Evolutionary conservation across 129 eudicot species (phyloP).

Genomic region (Erigeron canadensis): DNA sequence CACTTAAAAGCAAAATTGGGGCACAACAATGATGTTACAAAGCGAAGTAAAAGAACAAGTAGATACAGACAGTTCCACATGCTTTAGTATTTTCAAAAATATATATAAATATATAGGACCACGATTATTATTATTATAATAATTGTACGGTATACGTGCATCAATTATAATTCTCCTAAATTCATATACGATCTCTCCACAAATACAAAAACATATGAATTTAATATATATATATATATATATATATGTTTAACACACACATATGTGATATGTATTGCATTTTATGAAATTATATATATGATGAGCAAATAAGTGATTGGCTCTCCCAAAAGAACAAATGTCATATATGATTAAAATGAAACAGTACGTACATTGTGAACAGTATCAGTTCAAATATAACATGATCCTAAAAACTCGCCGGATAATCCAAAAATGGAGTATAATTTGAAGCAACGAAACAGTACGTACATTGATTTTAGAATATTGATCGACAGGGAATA

Average conservation of each 20-base stretch:
- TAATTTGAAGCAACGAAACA: too few relatives aligned
- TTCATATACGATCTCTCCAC: background rate
- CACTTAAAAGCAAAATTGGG: background rate
- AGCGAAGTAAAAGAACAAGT: constrained; percentile 25
- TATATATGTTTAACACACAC: background rate
- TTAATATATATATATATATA: background rate
- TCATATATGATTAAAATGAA: too few relatives aligned
- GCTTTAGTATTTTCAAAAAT: background rate
- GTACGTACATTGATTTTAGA: too few relatives aligned
- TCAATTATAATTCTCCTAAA: background rate
- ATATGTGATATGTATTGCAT: too few relatives aligned
- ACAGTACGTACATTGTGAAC: too few relatives aligned
- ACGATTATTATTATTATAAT: constrained; percentile 1
- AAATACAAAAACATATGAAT: background rate
- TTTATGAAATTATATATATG: too few relatives aligned
- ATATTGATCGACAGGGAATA: too few relatives aligned
- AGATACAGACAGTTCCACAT: constrained; percentile 19
- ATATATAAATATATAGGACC: background rate
- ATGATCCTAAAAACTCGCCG: too few relatives aligned
- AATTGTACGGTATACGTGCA: constrained; percentile 16
- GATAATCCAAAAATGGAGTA: too few relatives aligned
- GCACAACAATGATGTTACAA: constrained; percentile 15
- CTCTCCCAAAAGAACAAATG: too few relatives aligned
- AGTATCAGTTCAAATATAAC: too few relatives aligned
- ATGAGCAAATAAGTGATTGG: too few relatives aligned